Conservation (phyloP, 441 rosid genomes). For the Aquilaria agallochum region DNA sequence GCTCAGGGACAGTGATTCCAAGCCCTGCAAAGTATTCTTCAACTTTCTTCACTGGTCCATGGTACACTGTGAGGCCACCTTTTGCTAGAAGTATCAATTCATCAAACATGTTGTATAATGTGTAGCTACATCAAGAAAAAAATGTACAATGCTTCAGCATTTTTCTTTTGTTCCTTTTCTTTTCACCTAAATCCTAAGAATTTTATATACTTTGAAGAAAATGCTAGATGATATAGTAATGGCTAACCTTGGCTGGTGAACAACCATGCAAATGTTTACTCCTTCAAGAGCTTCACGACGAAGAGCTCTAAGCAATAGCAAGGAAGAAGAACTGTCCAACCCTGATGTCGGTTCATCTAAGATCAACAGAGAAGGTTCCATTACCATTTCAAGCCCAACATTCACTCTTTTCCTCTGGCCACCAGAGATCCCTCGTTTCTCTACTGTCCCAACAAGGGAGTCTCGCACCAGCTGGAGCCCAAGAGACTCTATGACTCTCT, state of each 20-base stretch:
- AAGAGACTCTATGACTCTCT: constrained; percentile 86
- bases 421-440: constrained; percentile 95
- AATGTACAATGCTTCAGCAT: too few species aligned
- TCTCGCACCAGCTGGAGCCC: constrained; percentile 83
- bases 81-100: constrained; percentile 94
- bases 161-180: too few species aligned
- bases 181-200: too few species aligned
- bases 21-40: constrained; percentile 83
- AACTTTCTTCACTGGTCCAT: constrained; percentile 83
- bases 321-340: constrained; percentile 95
- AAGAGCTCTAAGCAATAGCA: constrained; percentile 84
- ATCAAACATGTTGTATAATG: constrained; percentile 92
- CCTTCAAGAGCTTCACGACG: constrained; percentile 99
- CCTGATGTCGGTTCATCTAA: constrained; percentile 99
- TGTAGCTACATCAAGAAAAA: constrained; percentile 51
- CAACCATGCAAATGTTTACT: constrained; percentile 92
- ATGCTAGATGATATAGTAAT: background rate
- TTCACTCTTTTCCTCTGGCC: constrained; percentile 97
- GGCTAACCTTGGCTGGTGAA: constrained; percentile 89
- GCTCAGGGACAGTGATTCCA: constrained; percentile 86
- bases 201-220: background rate
- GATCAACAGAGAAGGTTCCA: constrained; percentile 98
- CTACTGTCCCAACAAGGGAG: constrained; percentile 94
- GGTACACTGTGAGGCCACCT: constrained; percentile 89
- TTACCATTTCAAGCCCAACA: constrained; percentile 99